Percentiles rank a stretch among this genome's conserved stretches.
phyloP scores from a whole-genome alignment of 2,329 filamentous ascomycete genomes.

The Plenodomus biglobosus region DNA sequence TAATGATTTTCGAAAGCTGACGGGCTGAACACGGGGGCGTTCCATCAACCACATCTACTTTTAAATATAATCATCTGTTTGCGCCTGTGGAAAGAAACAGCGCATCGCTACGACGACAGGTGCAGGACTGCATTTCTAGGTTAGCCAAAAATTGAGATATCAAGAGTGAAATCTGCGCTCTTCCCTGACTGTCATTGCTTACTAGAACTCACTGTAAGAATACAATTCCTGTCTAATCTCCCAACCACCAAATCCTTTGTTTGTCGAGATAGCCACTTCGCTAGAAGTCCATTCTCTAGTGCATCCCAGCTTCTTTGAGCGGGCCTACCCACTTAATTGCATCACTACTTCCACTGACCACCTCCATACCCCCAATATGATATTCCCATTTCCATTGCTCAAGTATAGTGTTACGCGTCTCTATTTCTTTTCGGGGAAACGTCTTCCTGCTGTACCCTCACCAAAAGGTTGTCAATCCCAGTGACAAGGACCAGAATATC shows the following conservation, averaged over 20 bases:
- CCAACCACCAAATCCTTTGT: not conserved
- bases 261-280: not conserved
- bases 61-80: not conserved
- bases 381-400: slow-evolving; percentile 17
- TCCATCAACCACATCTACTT: not conserved
- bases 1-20: too few relatives aligned
- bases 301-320: slow-evolving; percentile 8
- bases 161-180: not conserved
- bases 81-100: not conserved
- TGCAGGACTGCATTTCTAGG: not conserved
- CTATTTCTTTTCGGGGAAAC: slow-evolving; percentile 11
- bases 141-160: not conserved
- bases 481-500: slow-evolving; percentile 27
- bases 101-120: not conserved
- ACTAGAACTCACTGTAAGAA: not conserved
- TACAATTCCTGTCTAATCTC: slow-evolving; percentile 10
- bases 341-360: slow-evolving; percentile 21
- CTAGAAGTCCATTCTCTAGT: not conserved
- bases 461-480: slow-evolving; percentile 26
- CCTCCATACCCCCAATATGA: slow-evolving; percentile 28
- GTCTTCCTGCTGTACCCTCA: slow-evolving; percentile 18
- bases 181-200: not conserved
- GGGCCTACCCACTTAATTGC: slow-evolving; percentile 20
- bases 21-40: not conserved
- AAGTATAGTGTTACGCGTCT: slow-evolving; percentile 16